Evolutionary conservation across 169 alveolate genomes (phyloP).

Genomic region (Amoebophrya sp.): DNA sequence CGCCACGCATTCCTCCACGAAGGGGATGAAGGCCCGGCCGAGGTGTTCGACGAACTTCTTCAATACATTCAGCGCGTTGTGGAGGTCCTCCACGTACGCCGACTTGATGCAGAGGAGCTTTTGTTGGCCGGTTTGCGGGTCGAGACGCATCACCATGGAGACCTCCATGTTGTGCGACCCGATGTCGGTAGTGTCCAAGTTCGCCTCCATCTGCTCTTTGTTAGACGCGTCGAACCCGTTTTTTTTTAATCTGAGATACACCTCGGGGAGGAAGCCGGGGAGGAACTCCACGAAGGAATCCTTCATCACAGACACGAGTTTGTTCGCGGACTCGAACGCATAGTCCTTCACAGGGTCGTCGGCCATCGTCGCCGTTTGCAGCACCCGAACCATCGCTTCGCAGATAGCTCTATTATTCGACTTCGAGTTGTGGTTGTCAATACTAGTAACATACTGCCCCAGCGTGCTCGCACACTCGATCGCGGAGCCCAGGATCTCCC

Average conservation of each 20-base stretch:
- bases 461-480: not conserved
- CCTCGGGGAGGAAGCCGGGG: not conserved
- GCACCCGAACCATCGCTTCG: not conserved
- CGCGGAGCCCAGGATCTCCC: not conserved
- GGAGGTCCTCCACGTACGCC: not conserved
- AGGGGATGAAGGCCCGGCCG: not conserved
- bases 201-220: not conserved
- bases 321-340: not conserved
- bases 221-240: not conserved
- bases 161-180: not conserved
- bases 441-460: not conserved
- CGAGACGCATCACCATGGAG: not conserved
- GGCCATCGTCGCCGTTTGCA: not conserved
- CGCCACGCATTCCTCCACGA: not conserved
- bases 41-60: not conserved
- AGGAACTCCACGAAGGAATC: not conserved
- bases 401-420: not conserved
- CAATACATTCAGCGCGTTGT: not conserved
- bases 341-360: not conserved
- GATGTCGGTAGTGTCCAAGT: not conserved
- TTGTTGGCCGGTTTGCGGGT: not conserved
- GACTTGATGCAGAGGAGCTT: not conserved
- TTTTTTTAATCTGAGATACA: not conserved
- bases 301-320: not conserved
- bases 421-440: not conserved